Percentiles rank a stretch among this genome's conserved stretches.
Conservation (phyloP, 768 basidiomycete genomes). For the Kwoniella pini region DNA sequence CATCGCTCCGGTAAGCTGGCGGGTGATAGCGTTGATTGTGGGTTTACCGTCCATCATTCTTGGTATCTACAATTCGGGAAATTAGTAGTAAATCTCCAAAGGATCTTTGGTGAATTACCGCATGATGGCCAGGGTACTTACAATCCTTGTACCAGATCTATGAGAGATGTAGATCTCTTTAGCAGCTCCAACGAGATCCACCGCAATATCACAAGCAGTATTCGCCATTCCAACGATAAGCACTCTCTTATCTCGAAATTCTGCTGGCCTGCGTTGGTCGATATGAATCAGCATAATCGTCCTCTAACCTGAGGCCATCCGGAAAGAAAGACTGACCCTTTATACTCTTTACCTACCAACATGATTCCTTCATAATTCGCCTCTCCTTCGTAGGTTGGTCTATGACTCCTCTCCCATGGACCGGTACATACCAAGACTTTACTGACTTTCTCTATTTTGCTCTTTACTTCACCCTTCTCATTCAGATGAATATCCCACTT, state of each 20-base stretch:
- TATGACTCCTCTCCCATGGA: constrained; percentile 1
- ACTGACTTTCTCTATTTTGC: constrained; percentile 3
- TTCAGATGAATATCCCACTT: neutral
- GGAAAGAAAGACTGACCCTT: constrained; percentile 14
- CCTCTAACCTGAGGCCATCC: too few relatives aligned
- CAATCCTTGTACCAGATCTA: constrained; percentile 14
- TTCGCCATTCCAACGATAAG: constrained; percentile 20
- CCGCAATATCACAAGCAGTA: constrained; percentile 20
- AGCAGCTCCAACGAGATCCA: constrained; percentile 1
- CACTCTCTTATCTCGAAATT: constrained; percentile 16
- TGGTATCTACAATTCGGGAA: neutral
- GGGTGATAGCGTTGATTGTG: constrained; percentile 8
- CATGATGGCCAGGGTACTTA: neutral
- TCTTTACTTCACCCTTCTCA: neutral
- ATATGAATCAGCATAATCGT: neutral
- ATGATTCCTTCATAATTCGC: constrained; percentile 7
- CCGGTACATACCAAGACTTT: constrained; percentile 19
- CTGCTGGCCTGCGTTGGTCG: constrained; percentile 13
- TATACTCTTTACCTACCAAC: constrained; percentile 13
- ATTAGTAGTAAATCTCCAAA: neutral
- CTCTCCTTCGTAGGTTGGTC: neutral
- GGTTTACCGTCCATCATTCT: constrained; percentile 1
- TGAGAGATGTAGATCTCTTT: constrained; percentile 24
- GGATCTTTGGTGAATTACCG: too few relatives aligned
- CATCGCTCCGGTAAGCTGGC: neutral